These are phyloP conservation scores for Citrus australasica DNA, from an alignment of 345 rosid species.

Conservation along the genomic window DNA sequence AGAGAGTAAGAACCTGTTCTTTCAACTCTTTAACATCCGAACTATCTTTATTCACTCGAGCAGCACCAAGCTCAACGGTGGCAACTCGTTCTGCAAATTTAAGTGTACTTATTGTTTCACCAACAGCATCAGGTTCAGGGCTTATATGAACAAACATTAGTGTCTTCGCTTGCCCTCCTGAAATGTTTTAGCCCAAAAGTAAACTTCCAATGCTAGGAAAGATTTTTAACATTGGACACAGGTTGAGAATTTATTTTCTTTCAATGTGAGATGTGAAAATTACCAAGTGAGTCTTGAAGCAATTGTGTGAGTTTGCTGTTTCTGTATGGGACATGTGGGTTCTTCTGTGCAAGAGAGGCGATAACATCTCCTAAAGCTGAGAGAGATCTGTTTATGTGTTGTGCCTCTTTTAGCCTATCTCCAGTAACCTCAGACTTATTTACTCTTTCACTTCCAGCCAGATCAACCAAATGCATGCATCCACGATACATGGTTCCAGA, in stretches of 20 bases:
- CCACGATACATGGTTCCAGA: conserved; percentile 77
- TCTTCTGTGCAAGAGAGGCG: conserved; percentile 95
- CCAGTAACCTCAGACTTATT: conserved; percentile 93
- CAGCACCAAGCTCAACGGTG: conserved; percentile 92
- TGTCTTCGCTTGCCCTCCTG: conserved; percentile 99
- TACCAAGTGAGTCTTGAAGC: conserved; percentile 97
- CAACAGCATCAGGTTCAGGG: conserved; percentile 81
- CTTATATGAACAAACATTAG: conserved; percentile 97
- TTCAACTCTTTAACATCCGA: conserved; percentile 85
- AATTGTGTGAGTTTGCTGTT: conserved; percentile 98
- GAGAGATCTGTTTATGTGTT: conserved; percentile 87
- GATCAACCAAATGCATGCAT: conserved; percentile 96
- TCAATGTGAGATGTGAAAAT: background rate
- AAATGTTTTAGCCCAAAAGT: conserved; percentile 12
- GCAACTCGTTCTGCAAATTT: conserved; percentile 98
- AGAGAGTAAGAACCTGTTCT: conserved; percentile 58
- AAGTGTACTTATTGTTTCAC: conserved; percentile 92
- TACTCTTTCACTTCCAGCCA: conserved; percentile 97
- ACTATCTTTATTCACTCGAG: conserved; percentile 76
- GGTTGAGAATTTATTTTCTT: conserved; percentile 1
- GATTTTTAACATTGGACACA: background rate
- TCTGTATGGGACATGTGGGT: conserved; percentile 93
- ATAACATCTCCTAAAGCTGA: conserved; percentile 98
- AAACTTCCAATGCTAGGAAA: background rate
- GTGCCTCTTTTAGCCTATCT: conserved; percentile 94